Percentiles rank a stretch among this genome's conserved stretches.
Evolutionary conservation across 2,329 filamentous ascomycete genomes (phyloP).

Genomic region (Cercospora sp.): DNA sequence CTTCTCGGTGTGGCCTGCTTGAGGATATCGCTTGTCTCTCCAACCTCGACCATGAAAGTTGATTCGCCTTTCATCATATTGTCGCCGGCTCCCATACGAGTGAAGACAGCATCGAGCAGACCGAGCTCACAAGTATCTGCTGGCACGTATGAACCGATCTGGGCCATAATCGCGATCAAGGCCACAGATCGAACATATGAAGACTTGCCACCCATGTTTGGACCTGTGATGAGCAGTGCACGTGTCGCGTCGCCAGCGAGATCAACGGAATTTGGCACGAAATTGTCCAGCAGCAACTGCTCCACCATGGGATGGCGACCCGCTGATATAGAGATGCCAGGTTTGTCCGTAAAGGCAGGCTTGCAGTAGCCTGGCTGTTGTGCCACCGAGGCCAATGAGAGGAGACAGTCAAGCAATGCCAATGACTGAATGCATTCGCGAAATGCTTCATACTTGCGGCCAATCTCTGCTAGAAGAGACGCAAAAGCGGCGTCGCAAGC

Average conservation of each 20-base stretch:
- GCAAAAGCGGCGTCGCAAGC: constrained; percentile 85
- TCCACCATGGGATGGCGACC: constrained; percentile 97
- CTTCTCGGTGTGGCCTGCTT: constrained; percentile 82
- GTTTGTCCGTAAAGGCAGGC: constrained; percentile 66
- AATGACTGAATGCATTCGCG: constrained; percentile 86
- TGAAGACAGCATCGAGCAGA: constrained; percentile 87
- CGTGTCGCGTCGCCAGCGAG: constrained; percentile 67
- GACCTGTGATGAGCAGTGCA: constrained; percentile 87
- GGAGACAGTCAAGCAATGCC: constrained; percentile 83
- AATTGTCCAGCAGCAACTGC: constrained; percentile 77
- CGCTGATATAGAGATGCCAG: constrained; percentile 67
- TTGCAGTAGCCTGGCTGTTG: constrained; percentile 84
- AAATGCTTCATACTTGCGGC: constrained; percentile 81
- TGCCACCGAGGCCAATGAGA: constrained; percentile 82
- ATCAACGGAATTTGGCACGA: constrained; percentile 85
- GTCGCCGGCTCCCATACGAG: constrained; percentile 92
- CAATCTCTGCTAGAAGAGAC: constrained; percentile 70
- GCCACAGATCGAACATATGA: constrained; percentile 92
- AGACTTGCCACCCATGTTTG: constrained; percentile 99
- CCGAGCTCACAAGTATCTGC: constrained; percentile 73
- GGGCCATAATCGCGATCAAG: constrained; percentile 88
- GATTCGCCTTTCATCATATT: constrained; percentile 93
- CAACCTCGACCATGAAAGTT: constrained; percentile 98
- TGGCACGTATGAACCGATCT: constrained; percentile 92
- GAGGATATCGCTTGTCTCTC: constrained; percentile 86